Base-by-base conservation (phyloP, 2,329 filamentous ascomycete genomes). In the Raffaelea albimanens region DNA sequence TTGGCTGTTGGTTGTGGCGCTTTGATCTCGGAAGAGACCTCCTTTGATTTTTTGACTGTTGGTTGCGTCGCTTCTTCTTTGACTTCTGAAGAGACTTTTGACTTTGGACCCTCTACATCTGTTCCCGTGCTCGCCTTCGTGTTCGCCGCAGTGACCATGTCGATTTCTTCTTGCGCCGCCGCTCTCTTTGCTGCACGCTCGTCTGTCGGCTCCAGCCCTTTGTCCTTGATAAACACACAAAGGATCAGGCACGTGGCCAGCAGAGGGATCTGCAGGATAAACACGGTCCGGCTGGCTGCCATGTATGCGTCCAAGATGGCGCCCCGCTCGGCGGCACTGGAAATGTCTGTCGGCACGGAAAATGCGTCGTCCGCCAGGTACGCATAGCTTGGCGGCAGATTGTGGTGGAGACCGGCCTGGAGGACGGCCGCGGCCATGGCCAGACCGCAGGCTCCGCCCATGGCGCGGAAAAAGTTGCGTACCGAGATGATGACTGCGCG, bases 261-360 rank as follows among this genome's bases (percentile, higher is more conserved):
- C 3, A 80, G 52, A 0, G 77, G 76, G 0, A 75, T 67, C 57
- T 76, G 76, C 36, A 79, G 58, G 21, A 75, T 70, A 51, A 82
- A 82, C 0, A 82, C 76, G 0, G 69, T 67, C 25, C 68, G 66
- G 20, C 71, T 78, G 1, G 74, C 78, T 10, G 63, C 62, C 57
- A 54, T 53, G 42, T 55, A 53, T 1, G 53, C 51, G n/a, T 53
- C 49, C 1, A 54, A 42, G 3, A 63, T 50, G 33, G 54, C 44
- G 47, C 55, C 25, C 11, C 31, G 36, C n/a, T 46, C 50, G 11
- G 39, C 44, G 3, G 11, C 20, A 44, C 18, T 53, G 31, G 22
- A 8, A 18, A 58, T 49, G 8, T 55, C 44, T 3, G 61, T 57
- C 39, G 61, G 49, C 14, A 57, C 51, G 48, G 63, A 65, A 5